These are phyloP conservation scores for Luvunga scandens DNA, from an alignment of 345 rosid species.

Conservation along the genomic window DNA sequence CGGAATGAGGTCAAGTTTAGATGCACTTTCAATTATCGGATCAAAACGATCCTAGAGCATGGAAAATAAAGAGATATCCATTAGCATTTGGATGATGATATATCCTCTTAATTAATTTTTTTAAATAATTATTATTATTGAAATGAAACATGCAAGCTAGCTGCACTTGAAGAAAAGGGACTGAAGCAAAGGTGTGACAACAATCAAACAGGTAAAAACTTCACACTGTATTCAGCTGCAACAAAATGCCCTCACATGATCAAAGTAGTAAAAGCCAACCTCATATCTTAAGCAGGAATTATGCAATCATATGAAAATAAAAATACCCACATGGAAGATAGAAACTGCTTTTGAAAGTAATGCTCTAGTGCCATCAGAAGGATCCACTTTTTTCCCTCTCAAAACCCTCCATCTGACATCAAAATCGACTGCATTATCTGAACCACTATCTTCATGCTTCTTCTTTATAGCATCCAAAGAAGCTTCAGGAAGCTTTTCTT, in stretches of 20 bases:
- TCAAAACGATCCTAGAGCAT: conserved; percentile 67
- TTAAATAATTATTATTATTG: neutral
- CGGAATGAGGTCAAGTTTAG: conserved; percentile 73
- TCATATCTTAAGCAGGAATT: neutral
- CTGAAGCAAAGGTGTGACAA: neutral
- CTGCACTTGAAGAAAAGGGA: neutral
- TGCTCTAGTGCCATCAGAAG: conserved; percentile 47
- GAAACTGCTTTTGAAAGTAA: conserved; percentile 65
- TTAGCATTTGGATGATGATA: conserved; percentile 6
- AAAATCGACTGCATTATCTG: conserved; percentile 28
- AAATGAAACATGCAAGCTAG: neutral
- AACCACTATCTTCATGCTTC: conserved; percentile 37
- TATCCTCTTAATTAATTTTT: neutral
- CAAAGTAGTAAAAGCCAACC: neutral
- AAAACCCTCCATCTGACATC: conserved; percentile 92
- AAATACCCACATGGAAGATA: conserved; percentile 69
- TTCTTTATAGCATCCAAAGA: conserved; percentile 47
- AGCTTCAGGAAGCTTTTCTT: conserved; percentile 63
- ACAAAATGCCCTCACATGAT: neutral
- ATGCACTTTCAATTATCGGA: conserved; percentile 70
- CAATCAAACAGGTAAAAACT: neutral
- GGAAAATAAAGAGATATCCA: conserved; percentile 10
- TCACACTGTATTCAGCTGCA: neutral
- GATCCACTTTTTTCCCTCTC: conserved; percentile 48
- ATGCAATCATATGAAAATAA: neutral